Conservation (phyloP, 108 stramenopile genomes). For the Aurantiochytrium sp. region DNA sequence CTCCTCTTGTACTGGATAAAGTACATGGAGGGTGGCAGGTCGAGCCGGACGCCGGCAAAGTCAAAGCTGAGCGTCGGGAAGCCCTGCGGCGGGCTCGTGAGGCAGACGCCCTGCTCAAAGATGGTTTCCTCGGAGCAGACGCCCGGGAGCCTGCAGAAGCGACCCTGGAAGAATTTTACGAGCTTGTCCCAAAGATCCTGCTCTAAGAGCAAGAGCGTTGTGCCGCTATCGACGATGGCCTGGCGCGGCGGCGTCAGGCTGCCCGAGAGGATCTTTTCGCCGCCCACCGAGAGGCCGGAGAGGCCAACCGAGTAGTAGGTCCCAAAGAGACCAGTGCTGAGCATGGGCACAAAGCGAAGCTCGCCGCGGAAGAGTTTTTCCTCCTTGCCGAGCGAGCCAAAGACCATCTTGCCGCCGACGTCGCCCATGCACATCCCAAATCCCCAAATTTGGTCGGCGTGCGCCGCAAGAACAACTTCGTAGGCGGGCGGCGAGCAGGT, state of each 20-base stretch:
- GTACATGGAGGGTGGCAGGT: constrained; percentile 6
- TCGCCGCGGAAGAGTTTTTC: background rate
- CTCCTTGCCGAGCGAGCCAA: background rate
- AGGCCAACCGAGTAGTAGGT: constrained; percentile 23
- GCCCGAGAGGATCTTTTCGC: background rate
- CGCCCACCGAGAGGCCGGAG: background rate
- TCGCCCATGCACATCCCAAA: constrained; percentile 25
- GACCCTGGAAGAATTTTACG: background rate
- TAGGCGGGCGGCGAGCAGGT: constrained; percentile 13
- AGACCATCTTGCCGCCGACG: background rate
- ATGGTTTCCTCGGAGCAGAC: background rate
- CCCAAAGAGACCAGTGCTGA: background rate
- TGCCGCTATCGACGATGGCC: background rate
- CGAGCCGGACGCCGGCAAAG: background rate
- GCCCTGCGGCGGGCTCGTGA: background rate
- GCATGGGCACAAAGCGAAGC: background rate
- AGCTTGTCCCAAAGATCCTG: background rate
- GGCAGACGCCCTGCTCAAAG: constrained; percentile 1
- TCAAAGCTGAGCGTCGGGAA: background rate
- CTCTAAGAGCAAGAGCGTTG: background rate
- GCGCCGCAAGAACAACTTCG: background rate
- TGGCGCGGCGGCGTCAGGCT: background rate
- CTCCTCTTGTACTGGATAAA: background rate
- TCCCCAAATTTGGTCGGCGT: background rate
- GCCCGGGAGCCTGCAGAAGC: background rate